These are phyloP conservation scores for Xylaria bambusicola DNA, from an alignment of 495 filamentous ascomycete genomes.

Conservation along the genomic window DNA sequence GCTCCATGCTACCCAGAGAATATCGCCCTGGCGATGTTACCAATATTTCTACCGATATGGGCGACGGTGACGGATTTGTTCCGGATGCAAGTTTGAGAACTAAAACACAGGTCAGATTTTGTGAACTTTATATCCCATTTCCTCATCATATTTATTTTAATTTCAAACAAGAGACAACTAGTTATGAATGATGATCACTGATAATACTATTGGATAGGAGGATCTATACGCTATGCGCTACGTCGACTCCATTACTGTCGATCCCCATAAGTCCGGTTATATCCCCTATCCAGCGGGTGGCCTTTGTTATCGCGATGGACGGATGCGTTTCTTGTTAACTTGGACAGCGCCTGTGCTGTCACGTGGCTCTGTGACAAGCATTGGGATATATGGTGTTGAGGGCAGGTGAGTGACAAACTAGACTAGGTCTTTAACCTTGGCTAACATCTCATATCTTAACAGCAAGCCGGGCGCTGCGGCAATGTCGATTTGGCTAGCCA, in stretches of 20 bases:
- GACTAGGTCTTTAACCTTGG: neutral
- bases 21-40: constrained; percentile 23
- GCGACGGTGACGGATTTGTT: constrained; percentile 32
- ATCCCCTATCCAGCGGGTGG: constrained; percentile 51
- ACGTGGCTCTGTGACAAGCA: constrained; percentile 34
- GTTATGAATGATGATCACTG: neutral
- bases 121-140: neutral
- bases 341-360: constrained; percentile 49
- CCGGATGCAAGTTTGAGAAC: constrained; percentile 32
- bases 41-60: constrained; percentile 23
- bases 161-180: neutral
- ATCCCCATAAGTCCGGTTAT: constrained; percentile 53
- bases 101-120: constrained; percentile 30
- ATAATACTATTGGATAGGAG: constrained; percentile 12
- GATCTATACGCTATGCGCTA: constrained; percentile 37
- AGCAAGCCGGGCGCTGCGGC: constrained; percentile 51
- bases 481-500: constrained; percentile 45
- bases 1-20: constrained; percentile 40
- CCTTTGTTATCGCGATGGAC: constrained; percentile 46
- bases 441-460: neutral
- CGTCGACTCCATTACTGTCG: constrained; percentile 49
- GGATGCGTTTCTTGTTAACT: constrained; percentile 49
- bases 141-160: neutral
- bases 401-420: constrained; percentile 34
- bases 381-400: constrained; percentile 51